Evolutionary conservation across 2,329 filamentous ascomycete genomes (phyloP), one percentile per base, ranked within the genome.

Genomic region (Pseudophaeomoniella oleicola): DNA sequence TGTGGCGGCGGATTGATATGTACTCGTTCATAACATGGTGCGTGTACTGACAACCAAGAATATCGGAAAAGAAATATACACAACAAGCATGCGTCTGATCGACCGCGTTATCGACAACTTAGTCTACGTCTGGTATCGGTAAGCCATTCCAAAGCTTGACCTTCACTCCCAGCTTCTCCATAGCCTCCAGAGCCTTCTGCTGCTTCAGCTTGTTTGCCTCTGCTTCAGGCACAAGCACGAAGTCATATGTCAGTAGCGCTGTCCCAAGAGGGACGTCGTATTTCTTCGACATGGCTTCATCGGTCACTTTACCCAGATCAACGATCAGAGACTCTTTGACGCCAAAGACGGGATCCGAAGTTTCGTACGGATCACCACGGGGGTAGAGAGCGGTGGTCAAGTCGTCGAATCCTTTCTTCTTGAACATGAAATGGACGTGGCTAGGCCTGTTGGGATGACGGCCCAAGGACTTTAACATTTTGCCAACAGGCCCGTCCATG

Each of bases 241-340:
- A 51, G 34, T 51, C 47, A 19, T 50, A 45, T 4, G 39, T 47
- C 38, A 51, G 30, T 30, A 50, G 35, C 16, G 37, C 42, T 2
- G 38, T 44, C 9, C 48, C 47, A 4, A 47, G 37, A 10, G 45
- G 35, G 16, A 52, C 49, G 9, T 37, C 44, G 35, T 53, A 52
- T 32, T 47, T 44, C n/a, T 42, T 42, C 2, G 49, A 46, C 36
- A 45, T 44, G 6, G 42, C 42, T 32, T 45, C 44, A 33, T 49
- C 45, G n/a, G 22, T 27, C 6, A 47, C 46, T n/a, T 40, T 46
- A 5, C 37, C 39, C 5, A 50, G 35, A 10, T 51, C 50, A 29
- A 54, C 49, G 6, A 53, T 42, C 16, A 54, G 38, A 5, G 41
- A 43, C 30, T 52, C 46, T 37, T 54, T 54, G 19, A 54, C 52